Conservation (phyloP, 805 yeast species). For the Starmerella riodocensis region DNA sequence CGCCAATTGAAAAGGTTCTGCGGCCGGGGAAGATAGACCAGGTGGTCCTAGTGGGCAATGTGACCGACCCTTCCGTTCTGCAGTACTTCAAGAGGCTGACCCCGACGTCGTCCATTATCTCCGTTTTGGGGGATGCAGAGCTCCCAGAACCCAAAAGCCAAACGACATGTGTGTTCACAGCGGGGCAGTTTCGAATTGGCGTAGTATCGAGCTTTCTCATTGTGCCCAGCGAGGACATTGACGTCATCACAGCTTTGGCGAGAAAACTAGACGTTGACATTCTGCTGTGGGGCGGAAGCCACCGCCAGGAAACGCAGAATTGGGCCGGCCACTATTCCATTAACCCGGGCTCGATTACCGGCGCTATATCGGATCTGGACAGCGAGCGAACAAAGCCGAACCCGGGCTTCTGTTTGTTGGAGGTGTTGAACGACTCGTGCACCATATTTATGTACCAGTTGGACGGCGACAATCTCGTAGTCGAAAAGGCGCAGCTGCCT, state of each 20-base stretch:
- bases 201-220: conserved; percentile 72
- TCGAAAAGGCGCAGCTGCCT: conserved; percentile 58
- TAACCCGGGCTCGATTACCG: conserved; percentile 96
- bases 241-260: conserved; percentile 67
- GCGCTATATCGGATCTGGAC: conserved; percentile 60
- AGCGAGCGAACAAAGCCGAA: conserved; percentile 33
- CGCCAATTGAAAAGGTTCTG: conserved; percentile 56
- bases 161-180: conserved; percentile 47
- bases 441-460: conserved; percentile 76
- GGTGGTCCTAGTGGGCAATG: conserved; percentile 75
- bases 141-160: conserved; percentile 37
- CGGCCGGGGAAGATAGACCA: conserved; percentile 78
- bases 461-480: conserved; percentile 71
- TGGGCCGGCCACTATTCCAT: conserved; percentile 84
- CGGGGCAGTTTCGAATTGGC: conserved; percentile 67
- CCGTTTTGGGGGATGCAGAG: conserved; percentile 78
- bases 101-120: conserved; percentile 42
- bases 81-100: conserved; percentile 56
- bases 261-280: conserved; percentile 87
- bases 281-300: conserved; percentile 85
- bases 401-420: conserved; percentile 82
- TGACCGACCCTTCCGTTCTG: conserved; percentile 49
- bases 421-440: conserved; percentile 65
- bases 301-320: conserved; percentile 83
- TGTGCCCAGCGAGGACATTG: conserved; percentile 77